Evolutionary conservation across 2,329 filamentous ascomycete species (phyloP), one percentile per base, ranked within the genome.

Genomic region (Uncinocarpus reesii): DNA sequence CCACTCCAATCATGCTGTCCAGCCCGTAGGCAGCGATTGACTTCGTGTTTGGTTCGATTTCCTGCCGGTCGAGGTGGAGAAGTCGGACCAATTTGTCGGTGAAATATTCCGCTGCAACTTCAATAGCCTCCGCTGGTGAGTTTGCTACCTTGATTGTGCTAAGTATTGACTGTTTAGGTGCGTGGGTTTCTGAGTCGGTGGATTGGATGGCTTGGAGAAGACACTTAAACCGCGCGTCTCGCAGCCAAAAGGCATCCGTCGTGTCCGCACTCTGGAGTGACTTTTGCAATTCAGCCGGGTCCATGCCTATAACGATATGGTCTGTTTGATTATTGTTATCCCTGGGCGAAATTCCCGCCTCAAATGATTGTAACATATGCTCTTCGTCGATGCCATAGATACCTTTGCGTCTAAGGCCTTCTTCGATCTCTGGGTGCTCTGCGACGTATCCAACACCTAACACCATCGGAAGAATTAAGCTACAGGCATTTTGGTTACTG

Each of bases 1-100:
- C 54, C 20, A 56, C 47, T 8, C 48, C 56, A 13, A 55, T 48
- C 16, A 59, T 44, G 16, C 53, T 56, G 36, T 59, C 60, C 2
- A 63, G 43, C 3, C 57, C 60, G 45, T 57, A 57, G 10, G 18
- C 13, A 1, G 31, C 15, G 18, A 49, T 42, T 7, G 47, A 36
- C 16, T 41, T 48, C 11, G 26, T n/a, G n/a, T 36, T 36, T 7
- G 34, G 24, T 16, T 47, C 37, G 23, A 47, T 23, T 5, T 49
- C 16, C 4, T 38, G 21, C 3, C 23, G 21, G 10, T 21, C 32
- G n/a, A 50, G 18, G 18, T 21, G 20, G 7, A 47, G 16, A 7
- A 50, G 20, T 5, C 32, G 11, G 24, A 34, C 11, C 5, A 45
- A 11, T 26, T 32, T 24, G 3, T 35, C n/a, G 5, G 29, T 28